Percentiles rank a stretch among this genome's conserved stretches.
These are phyloP conservation scores for Erythrophleum ivorense DNA, from an alignment of 331 rosid species.

Conservation along the genomic window DNA sequence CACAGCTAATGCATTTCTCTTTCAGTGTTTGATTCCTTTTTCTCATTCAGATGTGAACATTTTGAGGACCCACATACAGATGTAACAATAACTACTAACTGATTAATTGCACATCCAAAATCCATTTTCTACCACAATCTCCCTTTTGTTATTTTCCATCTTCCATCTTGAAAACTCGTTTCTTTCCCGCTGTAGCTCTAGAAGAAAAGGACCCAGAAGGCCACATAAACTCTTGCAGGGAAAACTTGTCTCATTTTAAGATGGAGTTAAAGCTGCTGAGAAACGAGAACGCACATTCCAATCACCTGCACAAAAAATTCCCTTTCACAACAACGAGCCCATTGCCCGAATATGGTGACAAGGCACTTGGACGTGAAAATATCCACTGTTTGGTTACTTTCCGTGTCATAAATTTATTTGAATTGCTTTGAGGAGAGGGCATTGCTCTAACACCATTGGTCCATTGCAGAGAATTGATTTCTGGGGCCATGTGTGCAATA, in stretches of 20 bases:
- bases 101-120: neutral
- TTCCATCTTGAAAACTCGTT: constrained; percentile 22
- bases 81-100: neutral
- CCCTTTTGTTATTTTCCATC: constrained; percentile 9
- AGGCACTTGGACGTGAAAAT: constrained; percentile 46
- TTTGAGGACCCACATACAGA: neutral
- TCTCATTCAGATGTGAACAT: neutral
- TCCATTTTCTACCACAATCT: constrained; percentile 32
- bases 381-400: constrained; percentile 62
- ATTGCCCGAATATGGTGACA: constrained; percentile 47
- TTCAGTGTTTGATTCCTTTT: constrained; percentile 6
- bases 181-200: neutral
- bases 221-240: constrained; percentile 27
- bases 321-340: constrained; percentile 36
- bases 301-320: constrained; percentile 28
- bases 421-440: constrained; percentile 60
- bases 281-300: constrained; percentile 51
- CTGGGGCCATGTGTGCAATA: constrained; percentile 39
- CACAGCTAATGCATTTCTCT: neutral
- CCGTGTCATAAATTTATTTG: constrained; percentile 20
- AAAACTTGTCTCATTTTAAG: constrained; percentile 34
- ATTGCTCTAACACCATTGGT: constrained; percentile 38
- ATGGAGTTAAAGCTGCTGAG: constrained; percentile 41
- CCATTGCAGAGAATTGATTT: constrained; percentile 38
- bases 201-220: constrained; percentile 32